A percentile compares a stretch with the other conserved stretches of the same genome.
phyloP scores from a whole-genome alignment of 768 basidiomycete species.

The Lyophyllum atratum region DNA sequence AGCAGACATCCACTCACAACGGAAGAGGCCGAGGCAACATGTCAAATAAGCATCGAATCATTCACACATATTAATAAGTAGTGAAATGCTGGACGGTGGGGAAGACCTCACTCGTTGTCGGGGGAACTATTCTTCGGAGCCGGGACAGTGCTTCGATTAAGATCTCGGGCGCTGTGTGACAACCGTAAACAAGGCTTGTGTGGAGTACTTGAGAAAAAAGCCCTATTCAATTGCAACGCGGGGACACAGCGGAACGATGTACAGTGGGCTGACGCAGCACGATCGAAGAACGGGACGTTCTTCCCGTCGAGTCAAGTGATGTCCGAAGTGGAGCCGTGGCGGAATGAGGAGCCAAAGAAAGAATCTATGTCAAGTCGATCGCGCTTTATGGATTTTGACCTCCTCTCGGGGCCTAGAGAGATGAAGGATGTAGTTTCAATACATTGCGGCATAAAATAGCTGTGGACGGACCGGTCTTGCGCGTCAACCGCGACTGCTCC shows the following conservation, averaged over 20 bases:
- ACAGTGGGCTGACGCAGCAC: slow-evolving; percentile 1
- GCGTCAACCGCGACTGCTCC: slow-evolving; percentile 89
- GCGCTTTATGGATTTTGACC: slow-evolving; percentile 86
- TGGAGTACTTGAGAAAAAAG: slow-evolving; percentile 7
- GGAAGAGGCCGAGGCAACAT: slow-evolving; percentile 17
- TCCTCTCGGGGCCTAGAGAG: slow-evolving; percentile 64
- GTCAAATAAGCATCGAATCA: slow-evolving; percentile 7
- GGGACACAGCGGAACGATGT: slow-evolving; percentile 1
- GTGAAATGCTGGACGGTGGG: background rate
- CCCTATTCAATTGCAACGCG: slow-evolving; percentile 16
- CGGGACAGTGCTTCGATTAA: slow-evolving; percentile 4
- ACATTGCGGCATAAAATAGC: background rate
- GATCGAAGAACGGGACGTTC: background rate
- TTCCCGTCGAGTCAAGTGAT: slow-evolving; percentile 15
- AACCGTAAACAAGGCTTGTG: slow-evolving; percentile 6
- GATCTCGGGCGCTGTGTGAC: slow-evolving; percentile 17
- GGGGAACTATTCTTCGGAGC: slow-evolving; percentile 18
- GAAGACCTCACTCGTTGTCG: background rate
- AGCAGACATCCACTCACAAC: background rate
- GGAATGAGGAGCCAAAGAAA: slow-evolving; percentile 2
- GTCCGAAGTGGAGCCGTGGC: slow-evolving; percentile 1
- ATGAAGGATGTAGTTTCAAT: slow-evolving; percentile 1
- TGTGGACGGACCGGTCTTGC: slow-evolving; percentile 72
- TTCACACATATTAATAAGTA: slow-evolving; percentile 8
- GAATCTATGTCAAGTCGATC: slow-evolving; percentile 30